A percentile compares a stretch with the other conserved stretches of the same genome.
Evolutionary conservation across 441 rosid species (phyloP).

Genomic region (Corymbia calophylla): DNA sequence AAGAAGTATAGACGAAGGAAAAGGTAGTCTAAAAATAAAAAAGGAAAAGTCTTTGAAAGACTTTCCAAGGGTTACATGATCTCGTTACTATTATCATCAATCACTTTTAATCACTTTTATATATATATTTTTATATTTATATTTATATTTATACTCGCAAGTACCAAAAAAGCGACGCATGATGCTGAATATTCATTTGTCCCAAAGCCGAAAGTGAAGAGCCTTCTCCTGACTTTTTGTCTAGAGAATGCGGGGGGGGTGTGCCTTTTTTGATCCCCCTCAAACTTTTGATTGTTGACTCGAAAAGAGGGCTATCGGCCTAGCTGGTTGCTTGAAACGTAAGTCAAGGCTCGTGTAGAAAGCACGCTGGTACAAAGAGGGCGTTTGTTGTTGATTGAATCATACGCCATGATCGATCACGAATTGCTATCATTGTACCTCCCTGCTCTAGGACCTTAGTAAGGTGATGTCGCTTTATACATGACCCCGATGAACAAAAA

Average conservation of each 20-base stretch:
- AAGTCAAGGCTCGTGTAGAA: not conserved
- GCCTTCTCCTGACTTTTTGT: not conserved
- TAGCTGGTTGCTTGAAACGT: not conserved
- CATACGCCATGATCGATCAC: not conserved
- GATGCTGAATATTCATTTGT: slow-evolving; percentile 1
- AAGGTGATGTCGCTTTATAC: not conserved
- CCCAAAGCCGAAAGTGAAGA: not conserved
- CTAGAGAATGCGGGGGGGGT: not conserved
- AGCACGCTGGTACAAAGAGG: not conserved
- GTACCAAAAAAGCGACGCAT: not conserved
- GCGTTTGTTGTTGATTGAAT: not conserved
- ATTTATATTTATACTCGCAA: not conserved
- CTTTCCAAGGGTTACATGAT: not conserved
- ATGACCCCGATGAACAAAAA: not conserved
- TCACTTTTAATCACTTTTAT: not conserved
- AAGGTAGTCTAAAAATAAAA: not conserved
- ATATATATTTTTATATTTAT: not conserved
- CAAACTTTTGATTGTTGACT: not conserved
- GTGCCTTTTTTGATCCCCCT: not conserved
- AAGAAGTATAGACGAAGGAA: not conserved
- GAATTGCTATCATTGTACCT: not conserved
- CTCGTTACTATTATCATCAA: not conserved
- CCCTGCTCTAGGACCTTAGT: not conserved
- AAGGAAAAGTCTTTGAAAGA: not conserved
- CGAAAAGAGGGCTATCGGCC: not conserved